Conservation (phyloP, 495 filamentous ascomycete genomes). For the Ascobolus immersus region DNA sequence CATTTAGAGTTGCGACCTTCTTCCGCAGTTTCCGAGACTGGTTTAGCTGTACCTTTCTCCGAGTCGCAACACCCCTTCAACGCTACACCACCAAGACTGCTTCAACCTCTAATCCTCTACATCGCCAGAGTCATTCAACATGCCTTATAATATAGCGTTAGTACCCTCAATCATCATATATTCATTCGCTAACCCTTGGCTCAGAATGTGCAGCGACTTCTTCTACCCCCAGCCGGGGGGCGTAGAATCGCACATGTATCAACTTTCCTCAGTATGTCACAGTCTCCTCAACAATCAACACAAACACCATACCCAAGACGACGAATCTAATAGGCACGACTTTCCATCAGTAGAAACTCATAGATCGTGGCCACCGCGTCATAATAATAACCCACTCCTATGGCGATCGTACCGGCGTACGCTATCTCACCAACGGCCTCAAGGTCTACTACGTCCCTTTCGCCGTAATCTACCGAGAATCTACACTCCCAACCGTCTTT, state of each 20-base stretch:
- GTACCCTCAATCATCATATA: slow-evolving; percentile 11
- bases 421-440: slow-evolving; percentile 89
- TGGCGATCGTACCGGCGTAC: slow-evolving; percentile 67
- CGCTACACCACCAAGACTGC: too few relatives aligned
- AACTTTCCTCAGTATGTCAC: slow-evolving; percentile 49
- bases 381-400: slow-evolving; percentile 97
- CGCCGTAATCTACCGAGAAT: slow-evolving; percentile 75
- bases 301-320: background rate
- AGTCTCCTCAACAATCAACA: background rate
- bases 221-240: slow-evolving; percentile 96
- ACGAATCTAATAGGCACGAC: slow-evolving; percentile 5
- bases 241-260: slow-evolving; percentile 94
- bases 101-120: too few relatives aligned
- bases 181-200: background rate
- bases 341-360: slow-evolving; percentile 33
- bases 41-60: too few relatives aligned
- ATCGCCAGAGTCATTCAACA: too few relatives aligned
- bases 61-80: too few relatives aligned
- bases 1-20: too few relatives aligned
- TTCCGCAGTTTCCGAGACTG: too few relatives aligned
- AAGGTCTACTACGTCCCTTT: slow-evolving; percentile 97
- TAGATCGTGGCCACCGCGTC: slow-evolving; percentile 92
- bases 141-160: slow-evolving; percentile 53
- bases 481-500: slow-evolving; percentile 93
- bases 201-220: slow-evolving; percentile 90